Evolutionary conservation across 1,284 basidiomycete species (phyloP).

Genomic region (Porodaedalea pini): DNA sequence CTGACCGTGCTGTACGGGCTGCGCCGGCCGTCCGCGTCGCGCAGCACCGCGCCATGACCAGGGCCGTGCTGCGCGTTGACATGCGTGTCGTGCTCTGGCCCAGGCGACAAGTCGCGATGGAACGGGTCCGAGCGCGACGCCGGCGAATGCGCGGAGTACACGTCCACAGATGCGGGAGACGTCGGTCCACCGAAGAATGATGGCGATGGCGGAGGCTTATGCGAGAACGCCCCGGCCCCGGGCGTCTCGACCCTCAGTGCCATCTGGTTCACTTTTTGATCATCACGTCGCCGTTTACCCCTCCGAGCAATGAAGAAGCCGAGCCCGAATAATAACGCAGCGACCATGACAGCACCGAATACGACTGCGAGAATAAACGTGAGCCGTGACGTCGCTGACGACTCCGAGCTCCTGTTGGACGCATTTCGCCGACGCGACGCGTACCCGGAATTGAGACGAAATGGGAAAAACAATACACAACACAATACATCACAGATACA

Average conservation of each 20-base stretch:
- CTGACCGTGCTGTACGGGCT: conserved; percentile 12
- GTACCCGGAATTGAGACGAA: background rate
- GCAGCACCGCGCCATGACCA: background rate
- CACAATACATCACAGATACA: background rate
- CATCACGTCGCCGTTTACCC: background rate
- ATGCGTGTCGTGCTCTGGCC: background rate
- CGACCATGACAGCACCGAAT: conserved; percentile 14
- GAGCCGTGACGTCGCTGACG: background rate
- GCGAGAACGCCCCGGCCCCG: background rate
- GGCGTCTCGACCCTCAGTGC: background rate
- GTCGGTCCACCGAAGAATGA: conserved; percentile 1
- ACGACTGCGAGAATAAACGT: conserved; percentile 14
- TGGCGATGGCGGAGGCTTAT: conserved; percentile 6
- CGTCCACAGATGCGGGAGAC: background rate
- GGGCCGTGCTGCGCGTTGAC: background rate
- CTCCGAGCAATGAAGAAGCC: background rate
- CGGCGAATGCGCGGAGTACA: conserved; percentile 2
- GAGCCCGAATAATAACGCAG: background rate
- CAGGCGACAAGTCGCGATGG: background rate
- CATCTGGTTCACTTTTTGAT: background rate
- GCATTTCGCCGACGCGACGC: background rate
- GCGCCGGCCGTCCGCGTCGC: background rate
- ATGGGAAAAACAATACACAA: background rate
- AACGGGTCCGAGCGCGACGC: background rate
- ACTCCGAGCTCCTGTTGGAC: background rate